These are phyloP conservation scores for Purshia tridentata DNA, from an alignment of 306 rosid genomes.

Conservation along the genomic window DNA sequence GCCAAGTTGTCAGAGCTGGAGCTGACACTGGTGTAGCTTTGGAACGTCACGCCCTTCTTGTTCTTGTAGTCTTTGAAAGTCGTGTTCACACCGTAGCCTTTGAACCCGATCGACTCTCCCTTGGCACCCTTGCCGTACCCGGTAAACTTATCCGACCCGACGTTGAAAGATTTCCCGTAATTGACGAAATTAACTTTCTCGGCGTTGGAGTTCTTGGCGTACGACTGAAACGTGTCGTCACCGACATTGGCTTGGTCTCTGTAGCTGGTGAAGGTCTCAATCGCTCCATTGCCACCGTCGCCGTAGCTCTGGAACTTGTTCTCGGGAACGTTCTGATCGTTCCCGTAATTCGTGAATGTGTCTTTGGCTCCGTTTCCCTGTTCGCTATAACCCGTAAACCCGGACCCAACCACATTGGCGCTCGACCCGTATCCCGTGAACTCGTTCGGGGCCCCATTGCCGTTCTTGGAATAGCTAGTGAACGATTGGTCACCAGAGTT, in stretches of 20 bases:
- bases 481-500: slow-evolving; percentile 83
- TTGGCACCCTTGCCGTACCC: slow-evolving; percentile 55
- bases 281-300: slow-evolving; percentile 62
- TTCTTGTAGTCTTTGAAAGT: slow-evolving; percentile 75
- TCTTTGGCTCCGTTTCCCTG: slow-evolving; percentile 49
- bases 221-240: slow-evolving; percentile 67
- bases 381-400: slow-evolving; percentile 60
- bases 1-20: neutral
- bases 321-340: slow-evolving; percentile 63
- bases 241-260: slow-evolving; percentile 81
- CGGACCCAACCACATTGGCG: slow-evolving; percentile 65
- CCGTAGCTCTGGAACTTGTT: slow-evolving; percentile 71
- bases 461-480: slow-evolving; percentile 62
- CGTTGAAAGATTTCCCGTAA: slow-evolving; percentile 84
- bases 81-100: slow-evolving; percentile 72
- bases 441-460: slow-evolving; percentile 57
- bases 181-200: slow-evolving; percentile 57
- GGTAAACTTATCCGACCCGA: slow-evolving; percentile 68
- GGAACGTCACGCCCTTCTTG: slow-evolving; percentile 45
- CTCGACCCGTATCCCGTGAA: slow-evolving; percentile 62
- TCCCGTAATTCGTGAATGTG: slow-evolving; percentile 62
- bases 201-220: slow-evolving; percentile 57
- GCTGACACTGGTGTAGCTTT: slow-evolving; percentile 52
- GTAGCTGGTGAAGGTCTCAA: slow-evolving; percentile 66
- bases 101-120: slow-evolving; percentile 53